Percentiles rank a stretch among this genome's conserved stretches.
phyloP scores from a whole-genome alignment of 495 filamentous ascomycete species.

The Elasticomyces elasticus region DNA sequence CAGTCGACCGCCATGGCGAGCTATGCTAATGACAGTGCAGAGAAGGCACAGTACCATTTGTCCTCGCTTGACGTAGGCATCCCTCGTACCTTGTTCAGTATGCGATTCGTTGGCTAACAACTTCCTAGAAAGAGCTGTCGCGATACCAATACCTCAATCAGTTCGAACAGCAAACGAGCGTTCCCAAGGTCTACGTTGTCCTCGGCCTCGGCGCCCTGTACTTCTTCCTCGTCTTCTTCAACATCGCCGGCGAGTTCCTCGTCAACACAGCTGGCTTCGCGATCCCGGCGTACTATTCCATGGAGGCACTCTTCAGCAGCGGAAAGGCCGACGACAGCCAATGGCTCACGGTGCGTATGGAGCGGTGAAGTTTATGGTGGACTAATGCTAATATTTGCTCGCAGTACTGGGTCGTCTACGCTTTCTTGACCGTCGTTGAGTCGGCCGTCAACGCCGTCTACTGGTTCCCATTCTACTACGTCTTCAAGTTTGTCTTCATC shows the following conservation, averaged over 20 bases:
- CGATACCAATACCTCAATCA: constrained; percentile 93
- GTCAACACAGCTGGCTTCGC: constrained; percentile 94
- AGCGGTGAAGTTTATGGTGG: not conserved
- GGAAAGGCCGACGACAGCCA: constrained; percentile 85
- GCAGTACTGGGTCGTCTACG: constrained; percentile 96
- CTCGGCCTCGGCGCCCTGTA: constrained; percentile 78
- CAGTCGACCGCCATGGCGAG: not conserved
- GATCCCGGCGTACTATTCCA: constrained; percentile 90
- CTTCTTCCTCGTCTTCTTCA: constrained; percentile 98
- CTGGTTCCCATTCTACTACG: constrained; percentile 99
- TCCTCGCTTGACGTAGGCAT: constrained; percentile 8
- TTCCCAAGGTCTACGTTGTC: constrained; percentile 93
- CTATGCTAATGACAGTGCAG: constrained; percentile 2
- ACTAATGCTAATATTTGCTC: constrained; percentile 5
- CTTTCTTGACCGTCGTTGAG: constrained; percentile 88
- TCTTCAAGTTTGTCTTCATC: constrained; percentile 95
- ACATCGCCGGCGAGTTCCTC: constrained; percentile 92
- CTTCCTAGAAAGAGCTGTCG: constrained; percentile 58
- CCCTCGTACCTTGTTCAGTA: not conserved
- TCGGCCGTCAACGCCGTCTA: constrained; percentile 88
- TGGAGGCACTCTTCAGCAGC: constrained; percentile 76
- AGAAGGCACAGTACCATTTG: constrained; percentile 15
- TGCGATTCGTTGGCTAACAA: not conserved
- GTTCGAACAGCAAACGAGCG: constrained; percentile 87
- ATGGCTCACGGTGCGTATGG: constrained; percentile 58